phyloP scores from a whole-genome alignment of 371 early-diverging fungal species.

The Cokeromyces recurvatus region DNA sequence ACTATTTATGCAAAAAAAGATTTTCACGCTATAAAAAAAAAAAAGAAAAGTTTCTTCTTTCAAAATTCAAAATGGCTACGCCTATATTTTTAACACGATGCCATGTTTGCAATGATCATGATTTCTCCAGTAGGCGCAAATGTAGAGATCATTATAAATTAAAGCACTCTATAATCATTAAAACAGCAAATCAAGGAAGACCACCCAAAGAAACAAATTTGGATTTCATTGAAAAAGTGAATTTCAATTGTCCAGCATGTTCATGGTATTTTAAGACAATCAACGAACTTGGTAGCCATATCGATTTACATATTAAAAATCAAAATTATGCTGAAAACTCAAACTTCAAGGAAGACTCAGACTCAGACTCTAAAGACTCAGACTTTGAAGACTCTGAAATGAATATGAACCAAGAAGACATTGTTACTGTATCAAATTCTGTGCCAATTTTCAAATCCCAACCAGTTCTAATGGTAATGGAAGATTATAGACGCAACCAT shows the following conservation, averaged over 20 bases:
- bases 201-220: background rate
- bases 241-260: no score
- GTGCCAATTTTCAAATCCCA: conserved; percentile 1
- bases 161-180: background rate
- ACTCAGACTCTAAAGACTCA: background rate
- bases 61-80: no score
- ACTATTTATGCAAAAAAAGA: no score
- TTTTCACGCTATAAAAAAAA: no score
- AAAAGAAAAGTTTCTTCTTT: no score
- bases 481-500: background rate
- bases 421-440: background rate
- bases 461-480: background rate
- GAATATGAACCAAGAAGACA: conserved; percentile 2
- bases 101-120: no score
- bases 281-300: background rate
- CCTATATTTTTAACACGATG: no score
- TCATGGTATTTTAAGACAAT: no score
- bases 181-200: background rate
- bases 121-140: background rate
- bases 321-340: background rate
- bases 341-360: conserved; percentile 2
- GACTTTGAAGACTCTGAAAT: no score
- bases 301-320: conserved; percentile 2
- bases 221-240: no score
- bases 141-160: background rate